Evolutionary conservation across 768 basidiomycete genomes (phyloP).

Genomic region (Leccinum subgranulosum): DNA sequence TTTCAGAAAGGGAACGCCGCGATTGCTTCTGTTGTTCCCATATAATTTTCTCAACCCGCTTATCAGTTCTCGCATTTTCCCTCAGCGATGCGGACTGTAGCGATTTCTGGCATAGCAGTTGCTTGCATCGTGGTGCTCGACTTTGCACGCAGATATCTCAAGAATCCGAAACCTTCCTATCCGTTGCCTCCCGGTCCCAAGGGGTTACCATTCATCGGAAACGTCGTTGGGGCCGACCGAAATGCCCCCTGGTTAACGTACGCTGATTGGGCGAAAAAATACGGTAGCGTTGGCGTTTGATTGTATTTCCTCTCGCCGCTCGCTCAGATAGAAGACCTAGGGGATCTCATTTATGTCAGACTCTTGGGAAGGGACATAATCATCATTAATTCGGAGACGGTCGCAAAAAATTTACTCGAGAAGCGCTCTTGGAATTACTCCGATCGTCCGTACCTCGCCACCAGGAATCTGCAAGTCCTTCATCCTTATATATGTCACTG

Average conservation of each 20-base stretch:
- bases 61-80: neutral
- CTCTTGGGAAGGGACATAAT: slow-evolving; percentile 44
- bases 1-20: neutral
- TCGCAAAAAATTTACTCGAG: slow-evolving; percentile 46
- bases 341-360: slow-evolving; percentile 47
- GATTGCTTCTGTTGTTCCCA: neutral
- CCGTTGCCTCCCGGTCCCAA: slow-evolving; percentile 39
- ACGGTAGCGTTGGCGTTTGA: slow-evolving; percentile 27
- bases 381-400: slow-evolving; percentile 43
- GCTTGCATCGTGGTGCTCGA: slow-evolving; percentile 8
- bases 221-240: slow-evolving; percentile 32
- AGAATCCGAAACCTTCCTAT: neutral
- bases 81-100: slow-evolving; percentile 6
- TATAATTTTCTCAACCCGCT: neutral
- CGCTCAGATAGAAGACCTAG: slow-evolving; percentile 18
- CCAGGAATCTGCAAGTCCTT: slow-evolving; percentile 8
- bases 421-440: slow-evolving; percentile 47
- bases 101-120: slow-evolving; percentile 2
- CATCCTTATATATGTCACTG: neutral
- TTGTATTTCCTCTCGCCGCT: neutral
- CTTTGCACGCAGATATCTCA: slow-evolving; percentile 7
- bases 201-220: slow-evolving; percentile 38
- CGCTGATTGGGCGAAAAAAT: slow-evolving; percentile 36
- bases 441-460: slow-evolving; percentile 40
- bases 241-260: slow-evolving; percentile 36